phyloP scores from a whole-genome alignment of 176 grass and related monocot genomes.

The Hordeum vulgare region MorexV3_pseudomolecules_assembly NC_058523.1:130993383-130993882 shows the following conservation, averaged over 20 bases:
- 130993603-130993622: conserved; percentile 32
- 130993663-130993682: not conserved
- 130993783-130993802: not conserved
- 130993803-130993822: not conserved
- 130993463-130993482: not conserved
- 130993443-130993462: not conserved
- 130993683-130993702: not conserved
- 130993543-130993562: not conserved
- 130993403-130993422: not conserved
- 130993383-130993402: not conserved
- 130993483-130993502: conserved; percentile 1
- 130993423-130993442: not conserved
- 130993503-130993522: not conserved
- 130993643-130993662: conserved; percentile 18
- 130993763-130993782: not conserved
- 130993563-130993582: conserved; percentile 16
- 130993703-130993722: not conserved
- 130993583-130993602: conserved; percentile 51
- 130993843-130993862: not conserved
- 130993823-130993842: not conserved
- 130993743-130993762: not conserved
- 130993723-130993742: not conserved
- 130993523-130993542: conserved; percentile 21
- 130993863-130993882: not conserved
- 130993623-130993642: conserved; percentile 53